phyloP scores from a whole-genome alignment of 305 asterid genomes.

The Fraxinus albicans region DNA sequence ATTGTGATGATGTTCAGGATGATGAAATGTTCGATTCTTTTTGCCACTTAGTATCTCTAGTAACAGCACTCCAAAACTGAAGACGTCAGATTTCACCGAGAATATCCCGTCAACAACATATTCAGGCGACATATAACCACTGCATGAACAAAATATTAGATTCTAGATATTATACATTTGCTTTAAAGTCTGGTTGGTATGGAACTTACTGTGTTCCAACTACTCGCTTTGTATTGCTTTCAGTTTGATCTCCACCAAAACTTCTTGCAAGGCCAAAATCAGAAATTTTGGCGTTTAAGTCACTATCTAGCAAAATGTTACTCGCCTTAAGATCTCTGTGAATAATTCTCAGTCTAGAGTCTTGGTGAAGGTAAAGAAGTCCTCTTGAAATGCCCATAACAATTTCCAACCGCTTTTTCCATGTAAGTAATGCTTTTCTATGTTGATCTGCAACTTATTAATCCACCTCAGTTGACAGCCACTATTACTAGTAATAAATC shows the following conservation, averaged over 20 bases:
- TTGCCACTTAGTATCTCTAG: constrained; percentile 29
- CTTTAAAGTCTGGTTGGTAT: no score
- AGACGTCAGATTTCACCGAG: constrained; percentile 38
- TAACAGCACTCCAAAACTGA: constrained; percentile 35
- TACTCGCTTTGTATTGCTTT: constrained; percentile 5
- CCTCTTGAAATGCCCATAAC: background rate
- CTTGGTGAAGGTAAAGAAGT: background rate
- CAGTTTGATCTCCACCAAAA: constrained; percentile 18
- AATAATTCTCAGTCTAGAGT: background rate
- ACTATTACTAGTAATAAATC: background rate
- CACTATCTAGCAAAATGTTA: constrained; percentile 19
- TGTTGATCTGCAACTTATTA: background rate
- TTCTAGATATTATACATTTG: no score
- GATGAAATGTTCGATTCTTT: constrained; percentile 25
- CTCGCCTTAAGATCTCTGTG: background rate
- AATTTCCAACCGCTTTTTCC: background rate
- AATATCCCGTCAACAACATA: constrained; percentile 31
- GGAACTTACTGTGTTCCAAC: background rate
- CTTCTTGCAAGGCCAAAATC: constrained; percentile 28
- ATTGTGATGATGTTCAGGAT: constrained; percentile 25
- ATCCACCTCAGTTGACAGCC: background rate
- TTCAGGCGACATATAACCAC: constrained; percentile 39
- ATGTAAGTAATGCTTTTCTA: background rate
- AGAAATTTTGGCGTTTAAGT: constrained; percentile 21
- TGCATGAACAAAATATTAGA: constrained; percentile 14